Percentiles rank a stretch among this genome's conserved stretches.
phyloP scores from a whole-genome alignment of 495 filamentous ascomycete species.

The Rhizodiscina lignyota region DNA sequence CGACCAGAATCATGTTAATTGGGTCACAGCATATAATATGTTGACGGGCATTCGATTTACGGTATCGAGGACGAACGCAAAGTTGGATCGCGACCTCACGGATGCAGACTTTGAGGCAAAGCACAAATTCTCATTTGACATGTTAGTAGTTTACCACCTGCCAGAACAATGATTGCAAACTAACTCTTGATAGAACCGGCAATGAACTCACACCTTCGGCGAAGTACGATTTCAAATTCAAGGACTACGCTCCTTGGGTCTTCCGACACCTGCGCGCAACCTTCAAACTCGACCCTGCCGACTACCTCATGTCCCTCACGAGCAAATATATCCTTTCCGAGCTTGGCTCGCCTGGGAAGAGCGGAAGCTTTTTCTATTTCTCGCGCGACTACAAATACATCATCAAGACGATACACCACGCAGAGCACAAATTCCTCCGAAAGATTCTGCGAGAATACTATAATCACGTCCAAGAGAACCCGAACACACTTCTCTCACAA shows the following conservation, averaged over 20 bases:
- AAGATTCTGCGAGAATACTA: conserved; percentile 91
- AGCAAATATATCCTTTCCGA: conserved; percentile 98
- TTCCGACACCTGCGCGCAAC: conserved; percentile 82
- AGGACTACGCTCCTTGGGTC: conserved; percentile 98
- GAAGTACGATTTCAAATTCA: conserved; percentile 99
- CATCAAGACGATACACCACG: conserved; percentile 98
- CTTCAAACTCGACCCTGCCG: conserved; percentile 86
- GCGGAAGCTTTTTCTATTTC: conserved; percentile 99
- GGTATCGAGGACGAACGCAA: conserved; percentile 92
- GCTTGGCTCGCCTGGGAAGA: conserved; percentile 92
- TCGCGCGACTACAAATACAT: conserved; percentile 99
- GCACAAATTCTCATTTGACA: conserved; percentile 98
- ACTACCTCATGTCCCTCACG: conserved; percentile 96
- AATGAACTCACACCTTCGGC: conserved; percentile 95
- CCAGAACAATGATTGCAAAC: conserved; percentile 2
- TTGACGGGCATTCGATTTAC: conserved; percentile 95
- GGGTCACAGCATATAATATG: conserved; percentile 99
- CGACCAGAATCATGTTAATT: conserved; percentile 93
- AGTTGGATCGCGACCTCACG: conserved; percentile 75
- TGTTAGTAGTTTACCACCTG: conserved; percentile 34
- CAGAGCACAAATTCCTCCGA: conserved; percentile 86
- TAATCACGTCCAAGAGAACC: conserved; percentile 79
- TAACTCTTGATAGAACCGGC: conserved; percentile 46
- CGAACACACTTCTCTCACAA: conserved; percentile 91
- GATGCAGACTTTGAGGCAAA: conserved; percentile 80